phyloP scores from a whole-genome alignment of 805 yeast genomes.

The Saturnispora diversa region DNA sequence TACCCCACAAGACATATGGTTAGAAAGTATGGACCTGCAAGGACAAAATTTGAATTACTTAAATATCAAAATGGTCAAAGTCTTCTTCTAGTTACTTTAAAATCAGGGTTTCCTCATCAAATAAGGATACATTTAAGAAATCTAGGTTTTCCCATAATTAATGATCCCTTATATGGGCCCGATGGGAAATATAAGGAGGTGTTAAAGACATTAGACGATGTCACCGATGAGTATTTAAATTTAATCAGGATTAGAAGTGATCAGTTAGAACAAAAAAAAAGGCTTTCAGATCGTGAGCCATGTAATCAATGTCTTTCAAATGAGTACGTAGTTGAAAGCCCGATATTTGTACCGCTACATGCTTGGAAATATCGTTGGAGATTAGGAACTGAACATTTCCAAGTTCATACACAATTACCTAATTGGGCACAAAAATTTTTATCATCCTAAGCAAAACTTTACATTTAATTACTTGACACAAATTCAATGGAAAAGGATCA shows the following conservation, averaged over 20 bases:
- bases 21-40: slow-evolving; percentile 16
- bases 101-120: slow-evolving; percentile 48
- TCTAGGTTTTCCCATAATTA: slow-evolving; percentile 30
- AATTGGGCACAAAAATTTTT: slow-evolving; percentile 8
- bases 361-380: slow-evolving; percentile 29
- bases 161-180: slow-evolving; percentile 27
- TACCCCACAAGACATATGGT: slow-evolving; percentile 22
- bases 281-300: slow-evolving; percentile 11
- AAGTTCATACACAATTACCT: slow-evolving; percentile 3
- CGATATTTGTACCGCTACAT: slow-evolving; percentile 37
- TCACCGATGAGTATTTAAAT: slow-evolving; percentile 7
- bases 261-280: slow-evolving; percentile 16
- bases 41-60: slow-evolving; percentile 18
- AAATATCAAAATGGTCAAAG: slow-evolving; percentile 29
- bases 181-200: slow-evolving; percentile 14
- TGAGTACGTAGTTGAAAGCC: slow-evolving; percentile 23
- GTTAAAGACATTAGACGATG: slow-evolving; percentile 4
- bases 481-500: slow-evolving; percentile 2
- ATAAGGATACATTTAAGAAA: slow-evolving; percentile 46
- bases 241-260: slow-evolving; percentile 14
- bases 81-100: slow-evolving; percentile 37
- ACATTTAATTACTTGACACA: not conserved
- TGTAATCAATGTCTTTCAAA: slow-evolving; percentile 30
- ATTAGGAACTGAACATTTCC: not conserved
- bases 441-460: too few relatives aligned